A percentile compares a stretch with the other conserved stretches of the same genome.
These are phyloP conservation scores for Penicillium tannophilum DNA, from an alignment of 495 filamentous ascomycete genomes.

Conservation along the genomic window DNA sequence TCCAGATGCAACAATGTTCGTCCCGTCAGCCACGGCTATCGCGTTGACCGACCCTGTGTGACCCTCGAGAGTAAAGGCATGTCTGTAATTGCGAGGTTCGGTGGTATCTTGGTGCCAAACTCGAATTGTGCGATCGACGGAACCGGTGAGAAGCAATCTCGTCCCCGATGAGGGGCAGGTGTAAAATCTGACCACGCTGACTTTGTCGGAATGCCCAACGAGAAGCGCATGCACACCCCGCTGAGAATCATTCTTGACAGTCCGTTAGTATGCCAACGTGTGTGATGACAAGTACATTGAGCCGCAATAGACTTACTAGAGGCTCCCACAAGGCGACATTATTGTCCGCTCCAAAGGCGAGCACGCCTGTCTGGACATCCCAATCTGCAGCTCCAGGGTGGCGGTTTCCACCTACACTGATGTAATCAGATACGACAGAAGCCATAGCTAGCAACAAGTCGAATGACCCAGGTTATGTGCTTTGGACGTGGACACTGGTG, in stretches of 20 bases:
- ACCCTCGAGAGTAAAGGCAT: conserved; percentile 54
- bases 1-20: conserved; percentile 67
- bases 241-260: conserved; percentile 45
- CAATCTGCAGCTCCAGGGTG: conserved; percentile 91
- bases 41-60: conserved; percentile 81
- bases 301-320: conserved; percentile 55
- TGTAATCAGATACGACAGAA: conserved; percentile 57
- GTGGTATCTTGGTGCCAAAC: conserved; percentile 59
- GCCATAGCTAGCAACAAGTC: conserved; percentile 37
- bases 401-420: conserved; percentile 86
- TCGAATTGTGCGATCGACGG: conserved; percentile 76
- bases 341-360: conserved; percentile 87
- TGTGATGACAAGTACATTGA: neutral
- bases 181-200: conserved; percentile 84
- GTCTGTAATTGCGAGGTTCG: conserved; percentile 33
- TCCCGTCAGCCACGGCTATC: conserved; percentile 58
- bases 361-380: conserved; percentile 66
- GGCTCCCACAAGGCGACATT: conserved; percentile 91
- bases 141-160: conserved; percentile 72
- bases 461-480: neutral
- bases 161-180: conserved; percentile 47
- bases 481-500: conserved; percentile 8
- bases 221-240: conserved; percentile 69
- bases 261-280: conserved; percentile 9
- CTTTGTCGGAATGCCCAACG: conserved; percentile 77